These are phyloP conservation scores for Hanseniaspora jakobsenii DNA, from an alignment of 805 yeast species.

Conservation along the genomic window DNA sequence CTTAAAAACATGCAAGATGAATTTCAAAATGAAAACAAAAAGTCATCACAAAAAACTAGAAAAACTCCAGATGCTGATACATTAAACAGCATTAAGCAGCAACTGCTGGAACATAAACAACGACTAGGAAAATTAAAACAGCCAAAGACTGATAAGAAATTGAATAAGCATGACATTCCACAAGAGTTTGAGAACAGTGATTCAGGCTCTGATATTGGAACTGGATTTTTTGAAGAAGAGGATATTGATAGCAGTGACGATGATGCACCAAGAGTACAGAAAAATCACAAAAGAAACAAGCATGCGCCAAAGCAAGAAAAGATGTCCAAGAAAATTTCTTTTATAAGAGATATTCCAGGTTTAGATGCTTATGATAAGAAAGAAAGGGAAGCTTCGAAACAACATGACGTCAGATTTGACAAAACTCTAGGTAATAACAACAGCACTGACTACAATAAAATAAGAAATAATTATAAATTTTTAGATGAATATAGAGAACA, in stretches of 20 bases:
- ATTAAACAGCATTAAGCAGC: conserved; percentile 7
- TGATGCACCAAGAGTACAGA: conserved; percentile 17
- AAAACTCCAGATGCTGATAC: conserved; percentile 15
- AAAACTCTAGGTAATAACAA: conserved; percentile 70
- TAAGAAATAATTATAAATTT: conserved; percentile 71
- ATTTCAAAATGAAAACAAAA: conserved; percentile 25
- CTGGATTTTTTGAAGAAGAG: conserved; percentile 33
- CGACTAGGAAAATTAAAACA: conserved; percentile 16
- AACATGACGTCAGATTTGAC: conserved; percentile 74
- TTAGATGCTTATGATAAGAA: conserved; percentile 30
- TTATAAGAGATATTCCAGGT: conserved; percentile 65
- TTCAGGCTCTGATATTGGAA: conserved; percentile 18
- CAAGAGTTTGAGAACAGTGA: conserved; percentile 17
- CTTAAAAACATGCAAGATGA: conserved; percentile 48
- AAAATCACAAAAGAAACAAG: conserved; percentile 38
- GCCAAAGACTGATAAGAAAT: conserved; percentile 6
- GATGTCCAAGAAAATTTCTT: conserved; percentile 57
- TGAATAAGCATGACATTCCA: conserved; percentile 7
- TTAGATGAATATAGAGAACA: conserved; percentile 71
- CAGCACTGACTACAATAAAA: conserved; percentile 50
- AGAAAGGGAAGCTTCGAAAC: conserved; percentile 16
- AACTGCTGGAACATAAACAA: conserved; percentile 14
- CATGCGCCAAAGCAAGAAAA: conserved; percentile 83
- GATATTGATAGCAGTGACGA: conserved; percentile 22
- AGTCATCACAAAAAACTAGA: too few relatives aligned